Evolutionary conservation across 805 yeast genomes (phyloP).

Genomic region (Barnettozyma siamensis): DNA sequence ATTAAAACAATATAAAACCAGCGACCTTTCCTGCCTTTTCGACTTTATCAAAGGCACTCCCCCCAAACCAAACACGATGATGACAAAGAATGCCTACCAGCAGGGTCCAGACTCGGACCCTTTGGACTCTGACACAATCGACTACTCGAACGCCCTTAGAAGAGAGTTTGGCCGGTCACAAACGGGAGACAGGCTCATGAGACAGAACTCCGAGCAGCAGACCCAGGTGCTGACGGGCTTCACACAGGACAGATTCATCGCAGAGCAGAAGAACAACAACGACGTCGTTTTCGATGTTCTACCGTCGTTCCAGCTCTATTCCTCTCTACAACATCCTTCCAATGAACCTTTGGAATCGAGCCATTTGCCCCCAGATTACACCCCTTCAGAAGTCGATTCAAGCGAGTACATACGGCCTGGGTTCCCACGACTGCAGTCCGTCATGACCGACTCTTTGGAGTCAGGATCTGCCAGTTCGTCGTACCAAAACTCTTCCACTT

Average conservation of each 20-base stretch:
- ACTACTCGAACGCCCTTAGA: slow-evolving; percentile 9
- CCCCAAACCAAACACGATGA: too few species aligned
- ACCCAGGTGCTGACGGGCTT: slow-evolving; percentile 3
- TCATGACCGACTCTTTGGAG: background rate
- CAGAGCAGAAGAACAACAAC: slow-evolving; percentile 4
- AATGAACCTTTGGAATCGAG: slow-evolving; percentile 30
- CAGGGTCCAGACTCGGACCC: background rate
- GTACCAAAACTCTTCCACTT: background rate
- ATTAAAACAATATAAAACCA: too few species aligned
- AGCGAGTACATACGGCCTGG: background rate
- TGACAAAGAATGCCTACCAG: too few species aligned
- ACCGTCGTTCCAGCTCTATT: slow-evolving; percentile 68
- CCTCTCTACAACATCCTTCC: slow-evolving; percentile 37
- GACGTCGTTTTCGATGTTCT: slow-evolving; percentile 42
- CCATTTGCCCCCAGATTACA: slow-evolving; percentile 32
- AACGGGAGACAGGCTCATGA: slow-evolving; percentile 2
- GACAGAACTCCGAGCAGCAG: slow-evolving; percentile 1
- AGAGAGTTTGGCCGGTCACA: slow-evolving; percentile 8
- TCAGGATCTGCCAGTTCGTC: background rate
- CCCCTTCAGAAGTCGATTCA: background rate
- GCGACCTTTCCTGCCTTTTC: too few species aligned
- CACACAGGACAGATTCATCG: slow-evolving; percentile 1
- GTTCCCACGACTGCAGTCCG: background rate
- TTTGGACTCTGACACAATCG: slow-evolving; percentile 7
- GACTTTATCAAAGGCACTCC: too few species aligned